Conservation (phyloP, 176 grass and related monocot species). For the Pontederia crassipes region DNA sequence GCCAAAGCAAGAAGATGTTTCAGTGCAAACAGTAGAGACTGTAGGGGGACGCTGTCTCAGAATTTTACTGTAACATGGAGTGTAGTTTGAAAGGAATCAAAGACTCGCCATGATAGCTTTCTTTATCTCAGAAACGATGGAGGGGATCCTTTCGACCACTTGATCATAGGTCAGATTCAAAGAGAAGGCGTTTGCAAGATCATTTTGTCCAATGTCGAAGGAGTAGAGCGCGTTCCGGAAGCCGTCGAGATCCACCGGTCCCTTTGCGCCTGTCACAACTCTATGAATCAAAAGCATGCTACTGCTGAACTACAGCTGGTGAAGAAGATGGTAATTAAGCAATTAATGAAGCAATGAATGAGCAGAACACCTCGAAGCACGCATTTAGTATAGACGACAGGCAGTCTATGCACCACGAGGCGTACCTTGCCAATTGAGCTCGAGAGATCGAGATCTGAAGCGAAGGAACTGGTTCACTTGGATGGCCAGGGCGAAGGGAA, state of each 20-base stretch:
- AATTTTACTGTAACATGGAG: not conserved
- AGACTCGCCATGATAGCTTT: constrained; percentile 43
- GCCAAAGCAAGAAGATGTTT: not conserved
- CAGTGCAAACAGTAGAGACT: not conserved
- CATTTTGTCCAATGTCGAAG: constrained; percentile 90
- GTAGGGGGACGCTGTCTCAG: not conserved
- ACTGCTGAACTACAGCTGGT: not conserved
- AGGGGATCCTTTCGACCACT: constrained; percentile 45
- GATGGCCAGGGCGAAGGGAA: constrained; percentile 42
- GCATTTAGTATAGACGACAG: too few species aligned
- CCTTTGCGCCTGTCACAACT: constrained; percentile 25
- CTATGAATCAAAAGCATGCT: not conserved
- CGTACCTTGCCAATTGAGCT: constrained; percentile 42
- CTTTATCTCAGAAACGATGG: constrained; percentile 48
- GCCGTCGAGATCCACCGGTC: constrained; percentile 24
- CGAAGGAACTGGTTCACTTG: constrained; percentile 68
- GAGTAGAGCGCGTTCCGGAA: constrained; percentile 54
- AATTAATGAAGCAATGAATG: not conserved
- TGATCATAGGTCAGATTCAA: constrained; percentile 33
- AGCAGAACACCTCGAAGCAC: not conserved
- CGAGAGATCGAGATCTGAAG: constrained; percentile 66
- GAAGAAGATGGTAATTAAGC: not conserved
- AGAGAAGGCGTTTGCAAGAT: constrained; percentile 37
- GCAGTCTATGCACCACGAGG: too few species aligned
- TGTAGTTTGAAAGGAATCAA: not conserved